These are phyloP conservation scores for Corynespora cassiicola DNA, from an alignment of 2,329 filamentous ascomycete genomes.

Conservation along the genomic window DNA sequence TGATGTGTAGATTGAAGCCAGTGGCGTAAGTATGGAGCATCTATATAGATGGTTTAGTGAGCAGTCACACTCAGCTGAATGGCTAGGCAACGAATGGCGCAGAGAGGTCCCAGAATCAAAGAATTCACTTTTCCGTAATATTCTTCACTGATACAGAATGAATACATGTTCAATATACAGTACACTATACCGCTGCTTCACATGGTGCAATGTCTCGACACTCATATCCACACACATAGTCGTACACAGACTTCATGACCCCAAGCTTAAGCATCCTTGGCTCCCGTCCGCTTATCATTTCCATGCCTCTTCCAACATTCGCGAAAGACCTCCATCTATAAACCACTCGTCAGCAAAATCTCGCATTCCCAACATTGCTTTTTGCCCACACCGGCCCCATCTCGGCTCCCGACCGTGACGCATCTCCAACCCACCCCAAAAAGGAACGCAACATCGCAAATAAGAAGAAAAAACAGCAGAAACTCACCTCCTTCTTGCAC, in stretches of 20 bases:
- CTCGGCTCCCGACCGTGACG: conserved; percentile 24
- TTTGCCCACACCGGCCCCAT: conserved; percentile 29
- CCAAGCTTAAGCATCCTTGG: conserved; percentile 72
- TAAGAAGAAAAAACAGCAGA: conserved; percentile 7
- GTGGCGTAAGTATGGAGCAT: no score
- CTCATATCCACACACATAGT: no score
- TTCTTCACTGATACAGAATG: no score
- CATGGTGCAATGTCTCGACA: no score
- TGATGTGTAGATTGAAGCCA: conserved; percentile 38
- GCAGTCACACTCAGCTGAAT: no score
- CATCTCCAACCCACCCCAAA: background rate
- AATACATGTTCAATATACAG: no score
- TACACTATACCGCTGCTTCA: no score
- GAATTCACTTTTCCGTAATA: no score
- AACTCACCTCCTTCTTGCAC: conserved; percentile 84
- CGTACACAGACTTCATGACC: no score
- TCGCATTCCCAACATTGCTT: conserved; percentile 4
- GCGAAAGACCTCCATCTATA: conserved; percentile 86
- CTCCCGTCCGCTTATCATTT: conserved; percentile 82
- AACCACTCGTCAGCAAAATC: conserved; percentile 2
- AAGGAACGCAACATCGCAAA: conserved; percentile 7
- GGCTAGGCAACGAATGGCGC: no score
- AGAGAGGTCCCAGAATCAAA: no score
- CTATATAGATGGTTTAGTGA: no score
- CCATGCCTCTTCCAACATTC: conserved; percentile 91